Evolutionary conservation across 768 basidiomycete species (phyloP).

Genomic region (Leucocoprinus sp.): DNA sequence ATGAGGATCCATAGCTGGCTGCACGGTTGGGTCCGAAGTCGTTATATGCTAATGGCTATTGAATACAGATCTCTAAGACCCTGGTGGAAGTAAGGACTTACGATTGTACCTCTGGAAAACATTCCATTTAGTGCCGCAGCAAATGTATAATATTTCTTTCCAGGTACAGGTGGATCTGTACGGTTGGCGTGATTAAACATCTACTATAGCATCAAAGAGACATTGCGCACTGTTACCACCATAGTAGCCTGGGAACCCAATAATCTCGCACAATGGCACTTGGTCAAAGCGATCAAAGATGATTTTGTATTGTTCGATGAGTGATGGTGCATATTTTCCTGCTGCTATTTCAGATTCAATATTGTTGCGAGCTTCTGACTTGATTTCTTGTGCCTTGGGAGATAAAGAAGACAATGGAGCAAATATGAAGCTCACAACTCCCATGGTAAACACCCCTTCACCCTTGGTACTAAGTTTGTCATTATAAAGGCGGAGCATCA

Average conservation of each 20-base stretch:
- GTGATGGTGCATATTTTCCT: constrained; percentile 21
- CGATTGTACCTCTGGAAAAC: constrained; percentile 12
- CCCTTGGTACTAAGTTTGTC: background rate
- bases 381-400: constrained; percentile 13
- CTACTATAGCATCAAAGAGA: background rate
- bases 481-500: constrained; percentile 9
- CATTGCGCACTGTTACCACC: background rate
- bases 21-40: background rate
- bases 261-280: constrained; percentile 20
- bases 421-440: background rate
- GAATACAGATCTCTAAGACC: background rate
- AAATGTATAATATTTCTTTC: constrained; percentile 10
- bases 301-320: constrained; percentile 32
- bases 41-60: background rate
- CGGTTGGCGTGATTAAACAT: background rate
- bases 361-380: constrained; percentile 17
- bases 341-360: constrained; percentile 18
- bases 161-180: constrained; percentile 9
- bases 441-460: background rate
- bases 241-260: constrained; percentile 17
- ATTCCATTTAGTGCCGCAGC: constrained; percentile 8
- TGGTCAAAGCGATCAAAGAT: constrained; percentile 23
- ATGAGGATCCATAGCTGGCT: background rate
- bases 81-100: background rate
- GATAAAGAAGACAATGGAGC: constrained; percentile 19